Conservation (phyloP, 2,329 filamentous ascomycete species). For the Dactylellina sp. region DNA sequence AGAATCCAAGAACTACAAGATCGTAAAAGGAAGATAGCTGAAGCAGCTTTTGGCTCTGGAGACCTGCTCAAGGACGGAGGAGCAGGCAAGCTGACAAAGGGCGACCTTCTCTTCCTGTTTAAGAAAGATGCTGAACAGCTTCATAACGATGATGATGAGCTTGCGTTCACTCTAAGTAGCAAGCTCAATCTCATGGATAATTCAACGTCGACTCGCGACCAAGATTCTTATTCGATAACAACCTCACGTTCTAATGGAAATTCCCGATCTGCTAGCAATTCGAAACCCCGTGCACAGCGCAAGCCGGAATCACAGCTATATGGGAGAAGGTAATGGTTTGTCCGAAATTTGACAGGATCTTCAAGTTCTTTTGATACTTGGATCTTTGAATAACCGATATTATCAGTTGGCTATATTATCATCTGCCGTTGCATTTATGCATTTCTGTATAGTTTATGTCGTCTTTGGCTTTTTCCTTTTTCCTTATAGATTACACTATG, state of each 20-base stretch:
- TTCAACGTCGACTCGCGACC: conserved; percentile 35
- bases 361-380: background rate
- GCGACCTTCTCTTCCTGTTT: conserved; percentile 93
- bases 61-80: conserved; percentile 70
- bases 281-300: conserved; percentile 23
- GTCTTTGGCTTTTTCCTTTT: background rate
- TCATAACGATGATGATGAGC: conserved; percentile 54
- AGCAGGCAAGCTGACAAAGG: conserved; percentile 85
- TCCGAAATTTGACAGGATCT: background rate
- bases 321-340: conserved; percentile 40
- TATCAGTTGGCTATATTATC: background rate
- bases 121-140: conserved; percentile 72
- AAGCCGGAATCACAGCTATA: conserved; percentile 36
- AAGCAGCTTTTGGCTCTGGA: conserved; percentile 86
- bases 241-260: conserved; percentile 4
- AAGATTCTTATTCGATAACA: conserved; percentile 21
- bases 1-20: conserved; percentile 94
- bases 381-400: conserved; percentile 2
- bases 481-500: background rate
- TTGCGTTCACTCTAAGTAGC: conserved; percentile 43
- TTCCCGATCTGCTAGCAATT: conserved; percentile 8
- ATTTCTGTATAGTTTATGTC: background rate
- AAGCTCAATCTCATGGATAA: conserved; percentile 52
- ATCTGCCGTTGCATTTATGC: background rate
- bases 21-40: conserved; percentile 90